phyloP scores from a whole-genome alignment of 148 eudicot species.

The Heliosperma pusillum region DNA sequence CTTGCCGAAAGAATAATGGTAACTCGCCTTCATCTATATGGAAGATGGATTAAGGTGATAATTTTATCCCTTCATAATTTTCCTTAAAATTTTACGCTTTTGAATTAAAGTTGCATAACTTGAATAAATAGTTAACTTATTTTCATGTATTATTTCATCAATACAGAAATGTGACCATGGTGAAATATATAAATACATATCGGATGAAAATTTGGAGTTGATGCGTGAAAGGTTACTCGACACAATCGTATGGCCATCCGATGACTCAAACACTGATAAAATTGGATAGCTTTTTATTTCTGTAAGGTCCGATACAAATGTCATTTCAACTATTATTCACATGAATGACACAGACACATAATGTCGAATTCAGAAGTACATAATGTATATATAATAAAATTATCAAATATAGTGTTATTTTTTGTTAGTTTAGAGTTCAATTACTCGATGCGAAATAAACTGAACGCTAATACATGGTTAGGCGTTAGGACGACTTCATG shows the following conservation, averaged over 20 bases:
- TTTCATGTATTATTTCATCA: background rate
- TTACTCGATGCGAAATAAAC: too few relatives aligned
- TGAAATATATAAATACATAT: slow-evolving; percentile 67
- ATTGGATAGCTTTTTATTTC: background rate
- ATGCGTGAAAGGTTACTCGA: slow-evolving; percentile 89
- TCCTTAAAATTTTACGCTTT: background rate
- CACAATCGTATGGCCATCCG: slow-evolving; percentile 81
- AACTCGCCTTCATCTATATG: slow-evolving; percentile 86
- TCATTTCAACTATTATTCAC: too few relatives aligned
- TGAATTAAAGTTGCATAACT: too few relatives aligned
- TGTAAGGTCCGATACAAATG: too few relatives aligned
- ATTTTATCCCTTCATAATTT: background rate
- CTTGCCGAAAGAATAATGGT: slow-evolving; percentile 91
- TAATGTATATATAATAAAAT: too few relatives aligned
- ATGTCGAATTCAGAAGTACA: too few relatives aligned
- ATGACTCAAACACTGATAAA: slow-evolving; percentile 64
- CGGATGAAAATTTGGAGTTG: slow-evolving; percentile 83
- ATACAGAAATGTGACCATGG: slow-evolving; percentile 76
- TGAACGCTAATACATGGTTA: too few relatives aligned
- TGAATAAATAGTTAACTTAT: too few relatives aligned
- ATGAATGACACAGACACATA: too few relatives aligned
- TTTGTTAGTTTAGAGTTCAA: too few relatives aligned
- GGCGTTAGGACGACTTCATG: too few relatives aligned
- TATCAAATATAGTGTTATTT: too few relatives aligned
- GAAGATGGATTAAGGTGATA: slow-evolving; percentile 83